These are phyloP conservation scores for Scutellaria galericulata DNA, from an alignment of 257 asterid species.

Conservation along the genomic window DNA sequence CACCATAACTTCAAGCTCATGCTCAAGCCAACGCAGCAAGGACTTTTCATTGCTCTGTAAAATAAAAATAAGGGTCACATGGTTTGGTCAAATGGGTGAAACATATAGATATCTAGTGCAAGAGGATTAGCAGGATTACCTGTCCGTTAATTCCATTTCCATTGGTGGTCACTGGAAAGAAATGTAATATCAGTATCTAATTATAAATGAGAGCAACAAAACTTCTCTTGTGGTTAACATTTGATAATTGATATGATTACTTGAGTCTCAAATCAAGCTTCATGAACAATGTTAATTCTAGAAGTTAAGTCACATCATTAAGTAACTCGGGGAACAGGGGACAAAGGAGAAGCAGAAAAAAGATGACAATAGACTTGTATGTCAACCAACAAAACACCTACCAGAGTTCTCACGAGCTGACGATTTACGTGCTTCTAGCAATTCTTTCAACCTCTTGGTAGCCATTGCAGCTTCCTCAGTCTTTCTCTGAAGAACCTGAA, in stretches of 20 bases:
- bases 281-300: neutral
- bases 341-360: neutral
- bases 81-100: constrained; percentile 24
- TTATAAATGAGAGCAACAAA: neutral
- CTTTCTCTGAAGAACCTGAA: constrained; percentile 99
- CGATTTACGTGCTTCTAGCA: constrained; percentile 97
- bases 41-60: constrained; percentile 85
- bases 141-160: constrained; percentile 79
- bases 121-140: constrained; percentile 50
- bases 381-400: constrained; percentile 36
- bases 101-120: constrained; percentile 22
- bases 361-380: neutral
- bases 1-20: constrained; percentile 97
- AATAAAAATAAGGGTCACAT: constrained; percentile 16
- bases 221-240: neutral
- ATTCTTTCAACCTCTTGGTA: constrained; percentile 93
- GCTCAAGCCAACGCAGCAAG: constrained; percentile 94
- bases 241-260: neutral
- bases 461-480: constrained; percentile 99
- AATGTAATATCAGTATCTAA: constrained; percentile 31
- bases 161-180: constrained; percentile 69
- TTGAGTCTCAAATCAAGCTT: constrained; percentile 9
- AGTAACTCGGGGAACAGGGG: neutral
- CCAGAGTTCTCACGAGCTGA: constrained; percentile 89
- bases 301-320: neutral